phyloP scores from a whole-genome alignment of 257 asterid species.

The Rhazya stricta region DNA sequence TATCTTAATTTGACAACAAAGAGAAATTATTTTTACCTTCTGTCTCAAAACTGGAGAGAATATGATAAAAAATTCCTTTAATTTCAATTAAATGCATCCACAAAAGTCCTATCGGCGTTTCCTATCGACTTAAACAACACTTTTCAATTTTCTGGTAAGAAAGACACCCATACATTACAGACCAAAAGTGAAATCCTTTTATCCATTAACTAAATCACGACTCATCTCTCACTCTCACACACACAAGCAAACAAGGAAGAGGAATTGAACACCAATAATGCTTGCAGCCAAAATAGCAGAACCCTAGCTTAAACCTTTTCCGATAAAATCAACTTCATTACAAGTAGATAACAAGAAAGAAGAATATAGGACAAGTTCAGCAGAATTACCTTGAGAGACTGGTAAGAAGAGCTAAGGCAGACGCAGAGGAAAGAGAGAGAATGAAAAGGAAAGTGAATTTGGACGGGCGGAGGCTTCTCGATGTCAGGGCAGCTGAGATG shows the following conservation, averaged over 20 bases:
- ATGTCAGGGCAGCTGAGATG: slow-evolving; percentile 77
- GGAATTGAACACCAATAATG: neutral
- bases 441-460: slow-evolving; percentile 48
- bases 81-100: neutral
- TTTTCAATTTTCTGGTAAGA: neutral
- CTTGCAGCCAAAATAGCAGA: neutral
- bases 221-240: neutral
- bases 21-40: neutral
- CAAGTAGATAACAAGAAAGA: neutral
- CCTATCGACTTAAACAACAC: neutral
- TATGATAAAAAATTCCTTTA: neutral
- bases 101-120: neutral
- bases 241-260: neutral
- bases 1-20: neutral
- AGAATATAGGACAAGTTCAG: neutral
- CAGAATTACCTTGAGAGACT: slow-evolving; percentile 35
- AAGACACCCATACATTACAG: neutral
- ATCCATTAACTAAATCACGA: neutral
- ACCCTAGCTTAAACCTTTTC: neutral
- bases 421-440: slow-evolving; percentile 42
- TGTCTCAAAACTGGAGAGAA: neutral
- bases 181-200: neutral
- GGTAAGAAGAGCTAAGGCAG: slow-evolving; percentile 42
- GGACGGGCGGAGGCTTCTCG: slow-evolving; percentile 70
- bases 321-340: neutral